phyloP scores from a whole-genome alignment of 1,284 basidiomycete genomes.

The Rhodotorula sp. region DNA sequence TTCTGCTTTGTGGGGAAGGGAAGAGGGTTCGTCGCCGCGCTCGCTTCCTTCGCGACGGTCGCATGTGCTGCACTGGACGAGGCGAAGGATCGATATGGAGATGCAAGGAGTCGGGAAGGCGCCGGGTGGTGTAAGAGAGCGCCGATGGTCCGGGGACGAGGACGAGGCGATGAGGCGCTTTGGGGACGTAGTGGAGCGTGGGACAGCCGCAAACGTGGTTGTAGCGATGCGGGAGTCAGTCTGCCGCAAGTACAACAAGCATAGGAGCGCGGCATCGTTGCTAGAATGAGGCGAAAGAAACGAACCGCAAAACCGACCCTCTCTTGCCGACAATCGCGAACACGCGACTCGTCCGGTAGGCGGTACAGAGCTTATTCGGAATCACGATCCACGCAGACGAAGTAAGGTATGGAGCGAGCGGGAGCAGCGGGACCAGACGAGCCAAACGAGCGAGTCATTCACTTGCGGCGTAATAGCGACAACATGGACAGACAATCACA shows the following conservation, averaged over 20 bases:
- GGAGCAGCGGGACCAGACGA: too few species aligned
- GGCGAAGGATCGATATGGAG: not conserved
- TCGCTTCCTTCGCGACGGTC: not conserved
- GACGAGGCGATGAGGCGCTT: not conserved
- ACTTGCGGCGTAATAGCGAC: not conserved
- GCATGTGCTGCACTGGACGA: not conserved
- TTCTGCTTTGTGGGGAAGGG: slow-evolving; percentile 27
- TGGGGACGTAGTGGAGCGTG: not conserved
- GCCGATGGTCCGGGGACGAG: not conserved
- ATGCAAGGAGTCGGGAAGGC: not conserved
- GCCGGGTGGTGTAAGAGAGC: not conserved
- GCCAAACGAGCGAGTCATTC: too few species aligned
- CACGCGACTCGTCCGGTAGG: too few species aligned
- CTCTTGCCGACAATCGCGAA: too few species aligned
- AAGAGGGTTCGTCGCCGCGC: slow-evolving; percentile 11
- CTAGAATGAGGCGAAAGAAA: not conserved
- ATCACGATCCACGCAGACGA: too few species aligned
- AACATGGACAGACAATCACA: not conserved
- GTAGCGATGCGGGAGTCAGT: too few species aligned
- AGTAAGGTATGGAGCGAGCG: too few species aligned
- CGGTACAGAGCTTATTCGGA: too few species aligned
- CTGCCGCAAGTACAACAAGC: too few species aligned
- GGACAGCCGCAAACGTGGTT: too few species aligned
- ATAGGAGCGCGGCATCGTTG: not conserved
- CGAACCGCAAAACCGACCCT: too few species aligned